A percentile compares a stretch with the other conserved stretches of the same genome.
These are phyloP conservation scores for Yarrowia yakushimensis DNA, from an alignment of 805 yeast species.

Conservation along the genomic window DNA sequence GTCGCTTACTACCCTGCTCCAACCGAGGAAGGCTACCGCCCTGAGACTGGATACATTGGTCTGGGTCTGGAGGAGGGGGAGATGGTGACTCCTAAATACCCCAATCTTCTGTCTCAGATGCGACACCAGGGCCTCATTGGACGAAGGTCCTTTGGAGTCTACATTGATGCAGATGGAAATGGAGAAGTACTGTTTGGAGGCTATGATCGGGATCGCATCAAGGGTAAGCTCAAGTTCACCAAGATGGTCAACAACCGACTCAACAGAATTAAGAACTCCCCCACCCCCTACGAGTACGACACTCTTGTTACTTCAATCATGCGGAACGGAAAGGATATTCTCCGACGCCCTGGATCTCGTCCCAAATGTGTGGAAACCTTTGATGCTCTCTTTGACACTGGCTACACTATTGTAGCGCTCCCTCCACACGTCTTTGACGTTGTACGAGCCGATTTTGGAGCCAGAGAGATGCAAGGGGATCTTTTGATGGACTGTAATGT, in stretches of 20 bases:
- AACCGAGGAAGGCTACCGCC: neutral
- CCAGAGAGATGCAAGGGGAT: neutral
- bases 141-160: neutral
- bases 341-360: neutral
- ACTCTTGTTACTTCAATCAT: neutral
- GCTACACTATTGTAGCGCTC: neutral
- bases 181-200: slow-evolving; percentile 2
- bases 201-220: neutral
- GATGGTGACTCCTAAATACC: neutral
- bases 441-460: neutral
- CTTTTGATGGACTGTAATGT: neutral
- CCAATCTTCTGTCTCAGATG: neutral
- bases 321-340: neutral
- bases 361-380: slow-evolving; percentile 1
- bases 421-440: neutral
- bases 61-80: neutral
- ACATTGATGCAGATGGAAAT: neutral
- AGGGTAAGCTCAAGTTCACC: neutral
- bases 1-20: neutral
- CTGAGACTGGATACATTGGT: neutral
- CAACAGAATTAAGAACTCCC: neutral
- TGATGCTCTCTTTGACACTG: neutral
- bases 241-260: neutral
- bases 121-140: neutral
- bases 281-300: neutral